Percentiles rank a stretch among this genome's conserved stretches.
Evolutionary conservation across 75 land plant genomes (phyloP).

Genomic region (Sequoiadendron giganteum): DNA sequence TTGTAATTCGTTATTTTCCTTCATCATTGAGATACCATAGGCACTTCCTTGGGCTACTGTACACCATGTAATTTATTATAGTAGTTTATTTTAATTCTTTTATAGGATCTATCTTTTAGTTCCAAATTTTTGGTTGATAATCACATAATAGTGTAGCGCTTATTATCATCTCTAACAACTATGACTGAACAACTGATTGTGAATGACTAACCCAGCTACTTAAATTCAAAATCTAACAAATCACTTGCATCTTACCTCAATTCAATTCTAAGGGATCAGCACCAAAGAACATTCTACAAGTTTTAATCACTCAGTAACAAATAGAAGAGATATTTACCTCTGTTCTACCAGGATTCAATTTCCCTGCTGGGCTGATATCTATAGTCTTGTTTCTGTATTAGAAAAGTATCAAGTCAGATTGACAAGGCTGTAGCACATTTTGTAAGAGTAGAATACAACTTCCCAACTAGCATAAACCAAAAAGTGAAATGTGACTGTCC

Average conservation of each 20-base stretch:
- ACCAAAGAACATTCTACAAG: constrained; percentile 2
- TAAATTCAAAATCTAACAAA: neutral
- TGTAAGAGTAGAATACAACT: neutral
- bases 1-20: too few relatives aligned
- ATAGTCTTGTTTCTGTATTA: constrained; percentile 62
- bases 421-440: neutral
- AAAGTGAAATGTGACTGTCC: neutral
- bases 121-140: too few relatives aligned
- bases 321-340: constrained; percentile 52
- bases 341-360: constrained; percentile 54
- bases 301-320: neutral
- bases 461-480: neutral
- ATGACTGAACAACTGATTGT: neutral
- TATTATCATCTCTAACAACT: neutral
- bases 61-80: too few relatives aligned
- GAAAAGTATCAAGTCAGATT: neutral
- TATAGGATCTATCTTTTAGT: too few relatives aligned
- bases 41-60: too few relatives aligned
- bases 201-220: neutral
- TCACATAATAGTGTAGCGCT: neutral
- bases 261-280: neutral
- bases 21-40: too few relatives aligned
- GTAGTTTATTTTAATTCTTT: too few relatives aligned
- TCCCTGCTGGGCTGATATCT: constrained; percentile 62
- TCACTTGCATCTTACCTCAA: neutral